These are phyloP conservation scores for Backusella australiensis DNA, from an alignment of 192 early-diverging fungal species.

Conservation along the genomic window DNA sequence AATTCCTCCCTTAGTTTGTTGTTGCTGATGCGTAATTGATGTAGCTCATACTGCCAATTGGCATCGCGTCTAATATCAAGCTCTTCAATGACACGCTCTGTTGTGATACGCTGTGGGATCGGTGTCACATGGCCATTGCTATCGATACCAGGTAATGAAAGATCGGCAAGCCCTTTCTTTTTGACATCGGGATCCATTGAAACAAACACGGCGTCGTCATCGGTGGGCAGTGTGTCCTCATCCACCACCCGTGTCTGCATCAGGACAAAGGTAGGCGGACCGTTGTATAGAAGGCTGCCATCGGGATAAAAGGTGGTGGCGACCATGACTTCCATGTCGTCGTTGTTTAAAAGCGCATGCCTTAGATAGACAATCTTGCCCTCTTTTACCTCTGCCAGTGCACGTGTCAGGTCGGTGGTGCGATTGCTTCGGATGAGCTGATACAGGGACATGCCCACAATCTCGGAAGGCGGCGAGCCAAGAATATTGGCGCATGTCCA, in stretches of 20 bases:
- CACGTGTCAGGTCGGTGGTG: slow-evolving; percentile 40
- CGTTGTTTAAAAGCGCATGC: slow-evolving; percentile 35
- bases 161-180: slow-evolving; percentile 14
- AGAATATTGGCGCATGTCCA: slow-evolving; percentile 33
- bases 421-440: slow-evolving; percentile 42
- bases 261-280: slow-evolving; percentile 27
- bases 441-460: slow-evolving; percentile 44
- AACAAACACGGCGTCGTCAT: slow-evolving; percentile 8
- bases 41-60: slow-evolving; percentile 35
- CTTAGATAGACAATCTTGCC: slow-evolving; percentile 35
- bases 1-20: slow-evolving; percentile 58
- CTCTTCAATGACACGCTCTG: slow-evolving; percentile 22
- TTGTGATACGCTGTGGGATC: background rate
- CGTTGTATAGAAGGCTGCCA: slow-evolving; percentile 9
- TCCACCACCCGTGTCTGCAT: slow-evolving; percentile 25
- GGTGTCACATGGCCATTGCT: background rate
- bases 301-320: slow-evolving; percentile 39
- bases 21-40: slow-evolving; percentile 52
- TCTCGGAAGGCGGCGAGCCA: slow-evolving; percentile 25
- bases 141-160: background rate
- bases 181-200: slow-evolving; percentile 20
- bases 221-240: background rate
- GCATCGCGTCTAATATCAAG: slow-evolving; percentile 23
- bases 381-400: slow-evolving; percentile 34
- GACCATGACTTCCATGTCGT: slow-evolving; percentile 35